These are phyloP conservation scores for Acacia crassicarpa DNA, from an alignment of 306 rosid species.

Conservation along the genomic window DNA sequence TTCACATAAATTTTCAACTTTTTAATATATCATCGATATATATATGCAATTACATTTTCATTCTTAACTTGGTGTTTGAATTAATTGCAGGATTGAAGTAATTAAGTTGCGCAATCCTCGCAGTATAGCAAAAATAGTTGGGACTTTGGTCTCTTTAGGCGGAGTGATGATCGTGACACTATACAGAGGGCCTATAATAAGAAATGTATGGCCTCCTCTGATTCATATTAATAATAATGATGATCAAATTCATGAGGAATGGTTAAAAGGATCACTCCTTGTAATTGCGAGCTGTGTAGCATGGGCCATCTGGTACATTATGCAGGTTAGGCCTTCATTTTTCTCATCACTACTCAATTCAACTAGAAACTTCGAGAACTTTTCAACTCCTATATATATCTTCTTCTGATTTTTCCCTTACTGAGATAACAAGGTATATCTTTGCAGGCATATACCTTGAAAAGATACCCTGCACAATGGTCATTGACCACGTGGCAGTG, in stretches of 20 bases:
- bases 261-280: slow-evolving; percentile 62
- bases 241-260: slow-evolving; percentile 36
- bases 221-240: slow-evolving; percentile 35
- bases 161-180: slow-evolving; percentile 65
- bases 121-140: slow-evolving; percentile 53
- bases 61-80: neutral
- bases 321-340: slow-evolving; percentile 54
- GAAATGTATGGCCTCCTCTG: slow-evolving; percentile 40
- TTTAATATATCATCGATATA: neutral
- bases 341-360: neutral
- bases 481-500: slow-evolving; percentile 78
- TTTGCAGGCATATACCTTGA: slow-evolving; percentile 46
- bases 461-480: slow-evolving; percentile 59
- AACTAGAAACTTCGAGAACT: neutral
- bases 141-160: slow-evolving; percentile 52
- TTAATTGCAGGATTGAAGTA: slow-evolving; percentile 42
- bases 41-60: neutral
- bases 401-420: neutral
- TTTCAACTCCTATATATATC: neutral
- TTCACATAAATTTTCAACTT: neutral
- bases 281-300: slow-evolving; percentile 54
- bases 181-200: slow-evolving; percentile 47
- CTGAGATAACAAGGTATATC: neutral
- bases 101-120: slow-evolving; percentile 37
- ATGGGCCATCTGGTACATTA: slow-evolving; percentile 60